phyloP scores from a whole-genome alignment of 2,329 filamentous ascomycete genomes.

The Epichloe amarillans region DNA sequence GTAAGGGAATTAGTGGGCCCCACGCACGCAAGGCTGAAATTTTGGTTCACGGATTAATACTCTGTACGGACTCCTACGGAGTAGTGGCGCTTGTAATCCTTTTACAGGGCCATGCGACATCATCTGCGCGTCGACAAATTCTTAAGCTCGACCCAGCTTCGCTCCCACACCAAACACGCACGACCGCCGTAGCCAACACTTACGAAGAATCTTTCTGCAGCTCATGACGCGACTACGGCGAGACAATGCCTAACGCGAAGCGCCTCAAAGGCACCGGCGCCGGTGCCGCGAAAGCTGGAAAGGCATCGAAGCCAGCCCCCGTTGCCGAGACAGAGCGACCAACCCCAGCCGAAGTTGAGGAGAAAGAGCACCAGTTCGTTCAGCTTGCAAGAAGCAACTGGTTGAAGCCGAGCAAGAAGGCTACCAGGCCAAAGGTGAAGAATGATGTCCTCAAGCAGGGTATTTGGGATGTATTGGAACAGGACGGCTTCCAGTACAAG shows the following conservation, averaged over 20 bases:
- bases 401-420: constrained; percentile 52
- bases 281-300: constrained; percentile 19
- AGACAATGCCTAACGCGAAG: constrained; percentile 44
- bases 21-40: constrained; percentile 12
- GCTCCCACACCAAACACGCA: neutral
- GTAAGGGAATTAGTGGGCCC: constrained; percentile 5
- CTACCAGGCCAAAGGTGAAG: constrained; percentile 57
- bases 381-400: constrained; percentile 75
- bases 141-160: neutral
- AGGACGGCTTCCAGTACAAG: constrained; percentile 63
- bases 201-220: neutral
- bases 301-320: constrained; percentile 22
- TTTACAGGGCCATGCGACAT: neutral
- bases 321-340: constrained; percentile 27
- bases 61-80: no score
- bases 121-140: neutral
- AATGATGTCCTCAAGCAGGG: constrained; percentile 76
- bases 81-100: neutral
- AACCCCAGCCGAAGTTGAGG: constrained; percentile 54
- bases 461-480: constrained; percentile 81
- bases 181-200: neutral
- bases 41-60: constrained; percentile 2
- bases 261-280: constrained; percentile 41
- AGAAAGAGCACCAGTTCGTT: constrained; percentile 59
- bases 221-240: constrained; percentile 2